These are phyloP conservation scores for Neocatenulostroma microsporum DNA, from an alignment of 2,329 filamentous ascomycete species.

Conservation along the genomic window DNA sequence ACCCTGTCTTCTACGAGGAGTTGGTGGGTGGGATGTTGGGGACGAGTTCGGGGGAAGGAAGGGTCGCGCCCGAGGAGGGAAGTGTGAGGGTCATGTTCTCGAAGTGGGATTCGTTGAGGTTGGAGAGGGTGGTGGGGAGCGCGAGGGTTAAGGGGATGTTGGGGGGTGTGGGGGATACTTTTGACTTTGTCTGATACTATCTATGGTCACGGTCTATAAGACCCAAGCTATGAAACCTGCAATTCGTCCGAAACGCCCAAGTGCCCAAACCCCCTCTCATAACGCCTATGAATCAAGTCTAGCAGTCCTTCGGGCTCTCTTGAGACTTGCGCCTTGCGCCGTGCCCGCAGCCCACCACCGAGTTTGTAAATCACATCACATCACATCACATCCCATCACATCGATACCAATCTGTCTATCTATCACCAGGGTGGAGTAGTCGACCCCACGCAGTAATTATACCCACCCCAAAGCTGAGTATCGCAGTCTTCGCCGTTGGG, in stretches of 20 bases:
- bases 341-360: background rate
- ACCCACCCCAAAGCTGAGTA: too few relatives aligned
- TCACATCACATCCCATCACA: too few relatives aligned
- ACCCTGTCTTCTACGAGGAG: slow-evolving; percentile 72
- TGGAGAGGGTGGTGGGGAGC: slow-evolving; percentile 81
- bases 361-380: too few relatives aligned
- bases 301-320: background rate
- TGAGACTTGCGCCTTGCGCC: background rate
- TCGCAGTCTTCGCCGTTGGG: too few relatives aligned
- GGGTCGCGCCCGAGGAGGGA: slow-evolving; percentile 43
- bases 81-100: slow-evolving; percentile 61
- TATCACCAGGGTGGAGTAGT: too few relatives aligned
- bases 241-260: background rate
- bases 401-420: too few relatives aligned
- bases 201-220: background rate
- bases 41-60: slow-evolving; percentile 48
- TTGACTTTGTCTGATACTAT: slow-evolving; percentile 71
- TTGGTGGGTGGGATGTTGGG: slow-evolving; percentile 61
- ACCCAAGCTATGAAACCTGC: background rate
- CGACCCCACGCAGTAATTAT: too few relatives aligned
- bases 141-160: slow-evolving; percentile 78
- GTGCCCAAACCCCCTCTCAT: background rate
- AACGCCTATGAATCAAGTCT: background rate
- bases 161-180: slow-evolving; percentile 63
- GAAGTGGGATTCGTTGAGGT: slow-evolving; percentile 78